Evolutionary conservation across 2,329 filamentous ascomycete genomes (phyloP).

Genomic region (Truncatella angustata): DNA sequence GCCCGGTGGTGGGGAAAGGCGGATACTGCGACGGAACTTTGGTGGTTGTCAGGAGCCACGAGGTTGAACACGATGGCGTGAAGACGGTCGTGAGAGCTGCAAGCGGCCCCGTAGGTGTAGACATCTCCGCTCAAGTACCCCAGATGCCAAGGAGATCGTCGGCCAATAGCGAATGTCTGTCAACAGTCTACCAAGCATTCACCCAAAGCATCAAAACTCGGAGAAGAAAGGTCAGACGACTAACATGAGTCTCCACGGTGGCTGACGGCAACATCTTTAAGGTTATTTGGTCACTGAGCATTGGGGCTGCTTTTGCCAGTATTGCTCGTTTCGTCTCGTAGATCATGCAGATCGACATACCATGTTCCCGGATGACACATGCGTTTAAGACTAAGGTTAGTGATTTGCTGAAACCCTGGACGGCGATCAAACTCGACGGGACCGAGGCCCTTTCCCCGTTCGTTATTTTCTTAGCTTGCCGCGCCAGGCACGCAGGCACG

Average conservation of each 20-base stretch:
- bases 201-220: neutral
- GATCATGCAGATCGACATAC: slow-evolving; percentile 3
- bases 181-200: neutral
- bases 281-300: slow-evolving; percentile 1
- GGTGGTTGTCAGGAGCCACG: slow-evolving; percentile 38
- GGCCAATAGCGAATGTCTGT: neutral
- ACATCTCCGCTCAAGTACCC: neutral
- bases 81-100: slow-evolving; percentile 40
- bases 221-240: neutral
- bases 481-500: neutral
- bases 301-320: neutral
- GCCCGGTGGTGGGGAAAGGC: slow-evolving; percentile 29
- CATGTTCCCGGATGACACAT: slow-evolving; percentile 1
- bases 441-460: neutral
- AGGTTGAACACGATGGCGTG: slow-evolving; percentile 35
- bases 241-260: neutral
- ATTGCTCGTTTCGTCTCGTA: neutral
- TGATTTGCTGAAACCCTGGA: neutral
- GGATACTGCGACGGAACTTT: slow-evolving; percentile 38
- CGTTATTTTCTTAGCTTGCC: neutral
- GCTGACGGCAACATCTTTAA: neutral
- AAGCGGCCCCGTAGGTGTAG: slow-evolving; percentile 23
- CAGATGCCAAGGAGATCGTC: neutral
- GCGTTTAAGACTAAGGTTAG: neutral
- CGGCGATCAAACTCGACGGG: slow-evolving; percentile 3